Evolutionary conservation across 306 rosid species (phyloP).

Genomic region (Cucurbita ficifolia): DNA sequence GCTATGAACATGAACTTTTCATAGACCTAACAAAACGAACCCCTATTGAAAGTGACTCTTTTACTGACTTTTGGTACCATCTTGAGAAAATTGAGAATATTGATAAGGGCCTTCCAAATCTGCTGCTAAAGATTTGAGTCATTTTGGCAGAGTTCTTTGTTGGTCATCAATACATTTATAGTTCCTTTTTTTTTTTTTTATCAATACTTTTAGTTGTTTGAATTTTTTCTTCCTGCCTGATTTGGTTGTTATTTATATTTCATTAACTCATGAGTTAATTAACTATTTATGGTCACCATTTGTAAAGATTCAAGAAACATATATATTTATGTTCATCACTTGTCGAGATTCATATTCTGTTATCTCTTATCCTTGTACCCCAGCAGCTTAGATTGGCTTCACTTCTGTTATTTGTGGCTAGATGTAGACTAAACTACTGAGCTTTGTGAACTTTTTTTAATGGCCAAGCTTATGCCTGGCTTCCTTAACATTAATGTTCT

Average conservation of each 20-base stretch:
- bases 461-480: background rate
- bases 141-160: background rate
- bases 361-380: background rate
- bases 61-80: too few relatives aligned
- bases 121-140: too few relatives aligned
- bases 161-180: background rate
- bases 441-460: background rate
- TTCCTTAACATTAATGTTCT: background rate
- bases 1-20: too few relatives aligned
- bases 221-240: background rate
- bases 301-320: background rate
- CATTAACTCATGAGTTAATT: background rate
- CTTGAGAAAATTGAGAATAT: too few relatives aligned
- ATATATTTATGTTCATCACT: background rate
- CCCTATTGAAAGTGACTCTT: too few relatives aligned
- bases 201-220: background rate
- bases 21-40: too few relatives aligned
- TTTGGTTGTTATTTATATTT: background rate
- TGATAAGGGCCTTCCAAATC: too few relatives aligned
- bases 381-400: background rate
- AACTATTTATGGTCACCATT: background rate
- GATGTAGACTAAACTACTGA: background rate
- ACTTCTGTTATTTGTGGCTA: background rate
- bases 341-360: background rate
- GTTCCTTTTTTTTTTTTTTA: background rate